Evolutionary conservation across 2,329 filamentous ascomycete genomes (phyloP).

Genomic region (Penicillium freii): DNA sequence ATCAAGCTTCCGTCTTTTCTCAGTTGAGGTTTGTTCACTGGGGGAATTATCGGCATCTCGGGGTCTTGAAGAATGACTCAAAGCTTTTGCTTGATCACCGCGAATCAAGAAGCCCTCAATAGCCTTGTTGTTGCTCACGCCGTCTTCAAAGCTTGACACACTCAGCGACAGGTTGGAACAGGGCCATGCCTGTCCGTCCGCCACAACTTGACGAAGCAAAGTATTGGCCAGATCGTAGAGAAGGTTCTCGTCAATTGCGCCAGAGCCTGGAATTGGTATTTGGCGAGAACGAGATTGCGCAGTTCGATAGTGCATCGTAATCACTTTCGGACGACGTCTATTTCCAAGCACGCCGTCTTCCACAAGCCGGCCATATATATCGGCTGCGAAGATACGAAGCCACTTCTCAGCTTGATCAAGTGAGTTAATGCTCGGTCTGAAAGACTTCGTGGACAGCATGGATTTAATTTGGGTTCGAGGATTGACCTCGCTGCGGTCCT

Average conservation of each 20-base stretch:
- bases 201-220: conserved; percentile 72
- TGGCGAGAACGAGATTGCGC: conserved; percentile 73
- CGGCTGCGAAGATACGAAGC: conserved; percentile 86
- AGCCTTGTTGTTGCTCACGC: conserved; percentile 75
- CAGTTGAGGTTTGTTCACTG: conserved; percentile 20
- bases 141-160: conserved; percentile 90
- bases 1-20: conserved; percentile 51
- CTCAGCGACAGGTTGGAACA: conserved; percentile 86
- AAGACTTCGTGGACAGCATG: conserved; percentile 96
- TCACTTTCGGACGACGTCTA: conserved; percentile 78
- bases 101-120: conserved; percentile 83
- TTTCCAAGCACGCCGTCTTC: conserved; percentile 89
- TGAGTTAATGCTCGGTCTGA: conserved; percentile 76
- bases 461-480: conserved; percentile 90
- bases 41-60: conserved; percentile 12
- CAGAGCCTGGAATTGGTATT: conserved; percentile 73
- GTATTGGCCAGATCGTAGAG: conserved; percentile 75
- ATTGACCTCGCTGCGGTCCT: conserved; percentile 85
- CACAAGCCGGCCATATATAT: conserved; percentile 84
- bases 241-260: conserved; percentile 66
- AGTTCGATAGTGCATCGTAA: conserved; percentile 78
- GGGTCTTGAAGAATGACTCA: conserved; percentile 28
- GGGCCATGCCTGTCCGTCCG: conserved; percentile 80
- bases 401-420: conserved; percentile 77
- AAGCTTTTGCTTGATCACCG: conserved; percentile 55